Evolutionary conservation across 306 rosid genomes (phyloP).

Genomic region (Castanea mollissima): DNA sequence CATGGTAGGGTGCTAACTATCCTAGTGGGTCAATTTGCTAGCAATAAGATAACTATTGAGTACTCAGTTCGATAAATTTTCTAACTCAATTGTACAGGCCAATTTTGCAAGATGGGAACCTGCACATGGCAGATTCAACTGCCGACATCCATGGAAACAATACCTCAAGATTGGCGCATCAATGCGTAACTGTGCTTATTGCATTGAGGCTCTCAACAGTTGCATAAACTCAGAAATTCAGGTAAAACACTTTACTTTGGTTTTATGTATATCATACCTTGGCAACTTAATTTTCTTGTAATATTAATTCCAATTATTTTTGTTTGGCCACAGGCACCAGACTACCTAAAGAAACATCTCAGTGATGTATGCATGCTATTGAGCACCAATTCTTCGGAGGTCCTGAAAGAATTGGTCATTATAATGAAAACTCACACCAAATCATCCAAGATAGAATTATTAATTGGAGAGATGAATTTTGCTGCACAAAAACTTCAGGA

Average conservation of each 20-base stretch:
- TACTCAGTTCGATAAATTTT: neutral
- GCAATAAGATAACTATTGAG: neutral
- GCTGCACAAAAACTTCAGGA: conserved; percentile 36
- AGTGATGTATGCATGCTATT: conserved; percentile 25
- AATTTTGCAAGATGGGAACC: conserved; percentile 59
- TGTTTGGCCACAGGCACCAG: conserved; percentile 28
- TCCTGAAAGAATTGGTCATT: conserved; percentile 38
- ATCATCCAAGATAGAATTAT: conserved; percentile 30
- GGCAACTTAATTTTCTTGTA: neutral
- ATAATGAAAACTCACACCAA: conserved; percentile 35
- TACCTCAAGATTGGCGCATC: conserved; percentile 42
- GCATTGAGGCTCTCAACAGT: conserved; percentile 50
- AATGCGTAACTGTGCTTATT: conserved; percentile 45
- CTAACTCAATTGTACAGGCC: conserved; percentile 25
- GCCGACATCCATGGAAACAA: conserved; percentile 48
- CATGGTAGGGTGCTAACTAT: conserved; percentile 28
- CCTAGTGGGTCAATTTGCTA: neutral
- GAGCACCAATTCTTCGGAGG: conserved; percentile 32
- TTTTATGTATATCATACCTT: neutral
- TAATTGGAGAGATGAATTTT: conserved; percentile 35
- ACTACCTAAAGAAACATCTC: conserved; percentile 32
- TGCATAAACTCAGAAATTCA: conserved; percentile 30
- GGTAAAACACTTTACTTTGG: conserved; percentile 4
- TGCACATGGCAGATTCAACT: conserved; percentile 45
- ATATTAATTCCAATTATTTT: neutral